phyloP scores from a whole-genome alignment of 768 basidiomycete genomes.

The Sarcodon aspratus region DNA sequence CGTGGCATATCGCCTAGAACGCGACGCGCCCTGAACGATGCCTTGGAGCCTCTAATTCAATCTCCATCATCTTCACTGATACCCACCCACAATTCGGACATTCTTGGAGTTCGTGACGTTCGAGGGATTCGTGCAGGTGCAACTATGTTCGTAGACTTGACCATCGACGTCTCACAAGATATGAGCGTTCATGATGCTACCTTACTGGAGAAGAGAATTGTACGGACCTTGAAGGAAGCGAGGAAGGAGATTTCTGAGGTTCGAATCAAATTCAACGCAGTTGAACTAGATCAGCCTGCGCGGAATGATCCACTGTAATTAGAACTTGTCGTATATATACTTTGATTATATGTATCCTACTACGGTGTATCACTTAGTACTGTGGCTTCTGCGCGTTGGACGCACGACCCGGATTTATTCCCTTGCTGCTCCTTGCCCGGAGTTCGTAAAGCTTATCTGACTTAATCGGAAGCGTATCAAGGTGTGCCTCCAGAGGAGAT shows the following conservation, averaged over 20 bases:
- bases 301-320: too few species aligned
- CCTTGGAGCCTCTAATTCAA: constrained; percentile 45
- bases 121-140: constrained; percentile 75
- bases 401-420: too few species aligned
- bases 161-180: constrained; percentile 50
- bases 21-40: constrained; percentile 36
- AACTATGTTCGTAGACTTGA: constrained; percentile 73
- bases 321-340: too few species aligned
- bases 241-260: constrained; percentile 67
- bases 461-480: too few species aligned
- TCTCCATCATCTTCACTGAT: constrained; percentile 14
- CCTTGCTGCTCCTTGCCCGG: too few species aligned
- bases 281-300: constrained; percentile 8
- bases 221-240: constrained; percentile 37
- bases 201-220: constrained; percentile 52
- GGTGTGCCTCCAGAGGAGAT: too few species aligned
- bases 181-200: constrained; percentile 49
- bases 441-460: too few species aligned
- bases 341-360: too few species aligned
- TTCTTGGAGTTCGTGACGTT: constrained; percentile 37
- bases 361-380: too few species aligned
- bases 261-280: constrained; percentile 47
- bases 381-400: too few species aligned
- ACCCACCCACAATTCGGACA: constrained; percentile 7
- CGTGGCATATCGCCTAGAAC: constrained; percentile 58